phyloP scores from a whole-genome alignment of 192 early-diverging fungal genomes.

The Podila horticola region DNA sequence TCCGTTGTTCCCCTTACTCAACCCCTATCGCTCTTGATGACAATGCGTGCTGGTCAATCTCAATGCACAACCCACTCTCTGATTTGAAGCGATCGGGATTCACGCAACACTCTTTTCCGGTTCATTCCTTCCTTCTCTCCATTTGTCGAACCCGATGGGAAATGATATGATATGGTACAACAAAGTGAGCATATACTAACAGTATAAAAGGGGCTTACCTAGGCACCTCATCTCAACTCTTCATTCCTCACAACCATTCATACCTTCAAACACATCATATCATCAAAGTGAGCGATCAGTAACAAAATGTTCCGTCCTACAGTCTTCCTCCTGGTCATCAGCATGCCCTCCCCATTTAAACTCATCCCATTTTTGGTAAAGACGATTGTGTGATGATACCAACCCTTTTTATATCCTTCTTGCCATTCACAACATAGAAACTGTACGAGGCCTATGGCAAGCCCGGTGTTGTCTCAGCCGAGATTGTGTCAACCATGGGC shows the following conservation, averaged over 20 bases:
- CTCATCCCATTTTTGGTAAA: too few species aligned
- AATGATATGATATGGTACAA: background rate
- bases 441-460: background rate
- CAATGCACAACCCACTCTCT: too few species aligned
- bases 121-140: background rate
- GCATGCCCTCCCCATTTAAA: constrained; percentile 12
- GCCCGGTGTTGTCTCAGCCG: background rate
- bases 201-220: background rate
- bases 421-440: too few species aligned
- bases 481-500: constrained; percentile 12
- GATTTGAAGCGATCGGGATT: too few species aligned
- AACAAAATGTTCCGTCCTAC: constrained; percentile 15
- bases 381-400: too few species aligned
- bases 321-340: constrained; percentile 8
- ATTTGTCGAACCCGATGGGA: background rate
- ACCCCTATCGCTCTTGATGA: too few species aligned
- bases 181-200: background rate
- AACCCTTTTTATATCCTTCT: too few species aligned
- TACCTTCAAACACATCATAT: background rate
- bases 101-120: too few species aligned
- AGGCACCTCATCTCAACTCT: background rate
- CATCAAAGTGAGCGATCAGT: background rate
- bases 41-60: too few species aligned
- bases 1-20: too few species aligned
- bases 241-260: background rate